These are phyloP conservation scores for Chernovozyma sophiae-reginae DNA, from an alignment of 1,139 yeast species.

Conservation along the genomic window DNA sequence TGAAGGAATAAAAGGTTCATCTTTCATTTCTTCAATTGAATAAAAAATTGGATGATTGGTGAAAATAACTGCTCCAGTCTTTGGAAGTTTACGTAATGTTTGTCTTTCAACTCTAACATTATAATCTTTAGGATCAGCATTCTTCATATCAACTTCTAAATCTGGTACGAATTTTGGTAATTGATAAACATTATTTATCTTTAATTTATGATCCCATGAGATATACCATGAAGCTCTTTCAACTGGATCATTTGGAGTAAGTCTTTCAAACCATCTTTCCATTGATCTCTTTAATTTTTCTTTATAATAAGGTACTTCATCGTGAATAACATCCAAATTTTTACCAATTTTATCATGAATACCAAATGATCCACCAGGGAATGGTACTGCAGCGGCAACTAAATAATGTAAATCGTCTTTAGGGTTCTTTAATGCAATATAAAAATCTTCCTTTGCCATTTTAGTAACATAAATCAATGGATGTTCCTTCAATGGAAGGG, in stretches of 20 bases:
- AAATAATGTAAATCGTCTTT: conserved; percentile 59
- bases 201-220: conserved; percentile 64
- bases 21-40: conserved; percentile 71
- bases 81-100: conserved; percentile 47
- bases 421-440: conserved; percentile 51
- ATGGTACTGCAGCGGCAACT: conserved; percentile 72
- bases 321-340: conserved; percentile 60
- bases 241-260: conserved; percentile 58
- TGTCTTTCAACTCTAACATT: conserved; percentile 59
- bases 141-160: conserved; percentile 25
- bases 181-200: conserved; percentile 52
- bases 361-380: conserved; percentile 75
- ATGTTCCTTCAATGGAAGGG: conserved; percentile 55
- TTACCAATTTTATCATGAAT: conserved; percentile 56
- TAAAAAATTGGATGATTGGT: conserved; percentile 69
- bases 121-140: conserved; percentile 43
- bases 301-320: conserved; percentile 68
- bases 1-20: conserved; percentile 71
- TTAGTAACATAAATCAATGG: conserved; percentile 62
- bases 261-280: conserved; percentile 69
- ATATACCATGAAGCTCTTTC: conserved; percentile 77
- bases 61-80: conserved; percentile 46
- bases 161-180: conserved; percentile 30
- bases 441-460: conserved; percentile 73
- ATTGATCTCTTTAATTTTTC: conserved; percentile 63